Base-by-base conservation (phyloP, 306 rosid species). In the Luffa aegyptiaca region DNA sequence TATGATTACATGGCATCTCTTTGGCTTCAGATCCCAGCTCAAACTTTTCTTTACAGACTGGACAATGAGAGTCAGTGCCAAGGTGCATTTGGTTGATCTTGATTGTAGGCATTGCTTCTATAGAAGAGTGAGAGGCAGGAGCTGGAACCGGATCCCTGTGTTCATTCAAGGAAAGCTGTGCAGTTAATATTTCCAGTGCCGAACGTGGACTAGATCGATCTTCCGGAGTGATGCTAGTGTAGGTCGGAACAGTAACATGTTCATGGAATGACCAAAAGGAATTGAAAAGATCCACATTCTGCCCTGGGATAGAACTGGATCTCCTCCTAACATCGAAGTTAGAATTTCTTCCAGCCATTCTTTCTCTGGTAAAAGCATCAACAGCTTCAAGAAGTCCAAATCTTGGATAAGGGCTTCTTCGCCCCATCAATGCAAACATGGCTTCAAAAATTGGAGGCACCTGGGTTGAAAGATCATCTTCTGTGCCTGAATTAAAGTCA, bases 1-100 rank as follows among this genome's bases (percentile, higher is more conserved):
- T 87, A 80, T 93, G 97, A 84, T 88, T 84, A 68, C 96, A 93
- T 3, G 97, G 97, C 97, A 93, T 89, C 84, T 81, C 85, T 76
- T 91, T 88, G 13, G 96, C 97, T 81, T 89, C 90, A 17, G 88
- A 80, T 45, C 89, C 97, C 13, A 93, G 70, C 85, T 91, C 94
- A 72, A 93, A 91, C 64, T 39, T 84, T 42, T 93, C 97, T 81
- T 91, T 78, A 71, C 96, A 93, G 56, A 91, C 96, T 0, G 96
- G 92, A 72, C 97, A 93, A 76, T 93, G 92, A 59, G 92, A 80
- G 80, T 93, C 94, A 0, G 85, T 58, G 82, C 85, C 87, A 76
- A 93, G 87, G 86, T 93, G 96, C 0, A 81, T 77, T 16, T 83
- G 86, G 42, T 88, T 85, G 81, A 91, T 91, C 85, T 35, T 87